phyloP scores from a whole-genome alignment of 306 rosid species.

The Quercus wislizeni region DNA sequence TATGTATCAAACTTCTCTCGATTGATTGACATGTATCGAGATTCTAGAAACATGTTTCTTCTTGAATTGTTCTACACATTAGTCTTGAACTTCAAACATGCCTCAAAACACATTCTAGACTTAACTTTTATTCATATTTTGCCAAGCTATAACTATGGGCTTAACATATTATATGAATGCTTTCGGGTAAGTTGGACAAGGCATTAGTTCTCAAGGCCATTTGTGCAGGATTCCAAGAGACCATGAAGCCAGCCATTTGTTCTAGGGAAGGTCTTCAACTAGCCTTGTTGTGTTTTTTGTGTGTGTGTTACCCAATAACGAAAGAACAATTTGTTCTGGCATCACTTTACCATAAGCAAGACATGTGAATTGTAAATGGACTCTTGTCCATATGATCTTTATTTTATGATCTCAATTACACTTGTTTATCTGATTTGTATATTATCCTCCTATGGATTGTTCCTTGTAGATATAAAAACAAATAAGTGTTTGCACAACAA shows the following conservation, averaged over 20 bases:
- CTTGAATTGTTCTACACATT: no score
- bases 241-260: slow-evolving; percentile 87
- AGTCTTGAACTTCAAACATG: no score
- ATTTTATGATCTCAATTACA: neutral
- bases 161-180: neutral
- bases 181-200: slow-evolving; percentile 75
- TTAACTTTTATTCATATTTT: no score
- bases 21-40: no score
- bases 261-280: slow-evolving; percentile 63
- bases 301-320: neutral
- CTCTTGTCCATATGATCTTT: neutral
- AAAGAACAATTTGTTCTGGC: neutral
- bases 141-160: no score
- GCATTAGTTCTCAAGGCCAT: slow-evolving; percentile 89
- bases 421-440: slow-evolving; percentile 26
- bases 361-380: no score
- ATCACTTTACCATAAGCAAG: no score
- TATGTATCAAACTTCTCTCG: no score
- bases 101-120: no score
- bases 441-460: neutral
- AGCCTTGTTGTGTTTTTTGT: neutral
- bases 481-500: slow-evolving; percentile 88
- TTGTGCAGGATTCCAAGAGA: slow-evolving; percentile 83
- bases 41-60: no score
- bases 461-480: slow-evolving; percentile 68